Evolutionary conservation across 768 basidiomycete genomes (phyloP), one percentile per base, ranked within the genome.

Genomic region (Pisolithus orientalis): DNA sequence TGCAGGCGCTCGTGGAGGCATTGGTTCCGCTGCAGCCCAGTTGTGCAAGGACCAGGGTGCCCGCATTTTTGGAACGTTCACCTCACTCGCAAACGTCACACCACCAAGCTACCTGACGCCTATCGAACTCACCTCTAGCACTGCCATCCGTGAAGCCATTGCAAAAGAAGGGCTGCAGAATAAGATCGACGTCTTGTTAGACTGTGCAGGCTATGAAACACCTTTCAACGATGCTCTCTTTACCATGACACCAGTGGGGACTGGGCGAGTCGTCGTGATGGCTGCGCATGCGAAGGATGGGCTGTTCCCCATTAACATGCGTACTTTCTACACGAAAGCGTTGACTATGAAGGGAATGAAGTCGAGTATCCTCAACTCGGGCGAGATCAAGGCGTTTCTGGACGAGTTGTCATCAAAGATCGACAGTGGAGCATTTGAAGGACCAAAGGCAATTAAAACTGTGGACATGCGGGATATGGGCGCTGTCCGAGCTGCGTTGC

Each of bases 261-360:
- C 68, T 6, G 69, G 70, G 0, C 66, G 69, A 8, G 70, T 62
- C 6, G 63, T 69, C 37, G 65, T 68, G 6, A 69, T 69, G 68
- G 70, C 68, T 13, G 68, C 62, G 1, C 68, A 69, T 31, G 56
- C 70, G 9, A 61, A 64, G 24, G 68, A 69, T 10, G 65, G 65
- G 27, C 7, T 64, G 49, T 69, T 69, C 47, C 59, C 62, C 0
- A 42, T 69, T 44, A 44, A 66, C 39, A n/a, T 71, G 57, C 68
- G 68, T 10, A 55, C 65, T 0, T 63, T 70, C 39, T 68, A 68
- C 40, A 60, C 60, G n/a, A 66, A 66, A 31, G 57, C 60, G 8
- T 25, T 69, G 39, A 65, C 67, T 1, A 54, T 69, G 51, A 69
- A 60, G 47, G 67, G 67, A 1, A 66, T 69, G 65, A 51, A 43